A percentile compares a stretch with the other conserved stretches of the same genome.
phyloP scores from a whole-genome alignment of 2,329 filamentous ascomycete species.

The Cyclaneusma minus region DNA sequence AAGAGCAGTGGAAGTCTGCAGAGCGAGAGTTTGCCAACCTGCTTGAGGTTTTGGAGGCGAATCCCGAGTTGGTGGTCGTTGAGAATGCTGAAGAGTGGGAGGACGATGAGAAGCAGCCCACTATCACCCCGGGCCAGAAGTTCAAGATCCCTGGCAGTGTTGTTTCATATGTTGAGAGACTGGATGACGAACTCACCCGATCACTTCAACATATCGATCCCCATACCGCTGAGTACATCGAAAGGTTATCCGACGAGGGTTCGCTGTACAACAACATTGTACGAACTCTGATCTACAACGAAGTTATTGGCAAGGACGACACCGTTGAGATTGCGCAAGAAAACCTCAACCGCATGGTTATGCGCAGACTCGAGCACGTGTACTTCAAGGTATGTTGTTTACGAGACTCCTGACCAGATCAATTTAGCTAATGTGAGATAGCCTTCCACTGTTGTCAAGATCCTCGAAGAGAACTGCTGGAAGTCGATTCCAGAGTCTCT shows the following conservation, averaged over 20 bases:
- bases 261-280: conserved; percentile 86
- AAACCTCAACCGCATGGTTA: conserved; percentile 79
- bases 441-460: conserved; percentile 83
- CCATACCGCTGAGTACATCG: conserved; percentile 97
- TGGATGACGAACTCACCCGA: conserved; percentile 92
- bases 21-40: conserved; percentile 73
- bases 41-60: conserved; percentile 63
- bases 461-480: conserved; percentile 90
- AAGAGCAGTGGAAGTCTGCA: conserved; percentile 94
- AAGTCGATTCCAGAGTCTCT: conserved; percentile 55
- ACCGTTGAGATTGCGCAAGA: conserved; percentile 68
- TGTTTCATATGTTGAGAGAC: conserved; percentile 83
- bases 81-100: conserved; percentile 97
- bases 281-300: conserved; percentile 75
- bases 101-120: conserved; percentile 87
- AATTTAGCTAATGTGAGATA: conserved; percentile 17
- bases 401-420: conserved; percentile 1
- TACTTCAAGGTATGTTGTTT: conserved; percentile 72
- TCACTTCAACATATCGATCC: conserved; percentile 97
- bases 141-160: conserved; percentile 89
- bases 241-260: conserved; percentile 81
- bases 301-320: conserved; percentile 56
- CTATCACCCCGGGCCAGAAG: conserved; percentile 55
- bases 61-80: conserved; percentile 68
- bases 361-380: conserved; percentile 88